These are phyloP conservation scores for Starmera stellimalicola DNA, from an alignment of 1,139 yeast species.

Conservation along the genomic window DNA sequence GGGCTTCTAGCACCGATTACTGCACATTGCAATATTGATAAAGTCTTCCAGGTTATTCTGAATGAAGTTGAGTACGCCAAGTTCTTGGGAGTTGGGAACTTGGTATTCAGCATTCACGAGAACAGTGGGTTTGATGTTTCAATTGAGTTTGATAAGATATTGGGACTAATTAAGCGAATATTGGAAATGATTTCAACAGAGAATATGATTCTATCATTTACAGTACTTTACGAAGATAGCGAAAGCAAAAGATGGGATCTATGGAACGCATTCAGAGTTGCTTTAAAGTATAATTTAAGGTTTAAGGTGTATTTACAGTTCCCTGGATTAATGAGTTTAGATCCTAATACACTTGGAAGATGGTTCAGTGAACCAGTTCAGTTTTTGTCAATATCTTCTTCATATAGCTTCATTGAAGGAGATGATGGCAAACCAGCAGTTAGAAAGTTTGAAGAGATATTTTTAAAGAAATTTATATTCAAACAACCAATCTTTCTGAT, in stretches of 20 bases:
- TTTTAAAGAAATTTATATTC: not conserved
- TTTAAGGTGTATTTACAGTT: no score
- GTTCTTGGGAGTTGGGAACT: constrained; percentile 34
- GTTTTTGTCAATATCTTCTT: not conserved
- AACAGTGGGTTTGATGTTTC: not conserved
- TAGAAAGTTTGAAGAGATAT: no score
- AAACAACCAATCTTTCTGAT: not conserved
- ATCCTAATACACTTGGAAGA: not conserved
- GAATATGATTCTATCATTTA: not conserved
- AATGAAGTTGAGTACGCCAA: constrained; percentile 53
- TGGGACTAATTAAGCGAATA: not conserved
- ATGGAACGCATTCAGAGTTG: no score
- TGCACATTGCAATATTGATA: constrained; percentile 45
- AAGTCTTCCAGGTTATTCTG: constrained; percentile 21
- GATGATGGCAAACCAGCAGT: no score
- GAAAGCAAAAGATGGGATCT: not conserved
- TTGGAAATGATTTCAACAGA: not conserved
- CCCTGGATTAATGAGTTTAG: no score
- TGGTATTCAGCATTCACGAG: not conserved
- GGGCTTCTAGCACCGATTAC: constrained; percentile 58
- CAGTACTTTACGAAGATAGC: not conserved
- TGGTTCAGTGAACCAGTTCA: not conserved
- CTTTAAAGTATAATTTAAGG: no score
- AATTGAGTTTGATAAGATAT: not conserved
- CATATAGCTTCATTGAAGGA: no score